Conservation (phyloP, 163 green algal species). For the Chloroidium sp. region DNA sequence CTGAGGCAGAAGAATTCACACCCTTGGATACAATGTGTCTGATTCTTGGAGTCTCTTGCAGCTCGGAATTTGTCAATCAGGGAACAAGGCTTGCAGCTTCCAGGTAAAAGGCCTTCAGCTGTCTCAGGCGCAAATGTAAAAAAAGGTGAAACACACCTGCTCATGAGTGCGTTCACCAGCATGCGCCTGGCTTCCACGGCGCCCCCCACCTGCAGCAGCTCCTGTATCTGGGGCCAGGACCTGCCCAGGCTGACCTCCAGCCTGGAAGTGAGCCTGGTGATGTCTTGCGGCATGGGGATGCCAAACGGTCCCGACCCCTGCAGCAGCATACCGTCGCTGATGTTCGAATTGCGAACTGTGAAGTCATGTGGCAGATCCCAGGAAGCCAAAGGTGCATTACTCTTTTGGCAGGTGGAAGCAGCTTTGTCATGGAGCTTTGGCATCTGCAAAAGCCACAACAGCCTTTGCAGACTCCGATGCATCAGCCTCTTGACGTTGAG, state of each 20-base stretch:
- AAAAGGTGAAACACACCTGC: slow-evolving; percentile 21
- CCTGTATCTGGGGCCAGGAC: slow-evolving; percentile 19
- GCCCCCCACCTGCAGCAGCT: slow-evolving; percentile 23
- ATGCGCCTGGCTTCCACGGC: slow-evolving; percentile 30
- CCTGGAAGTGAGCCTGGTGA: slow-evolving; percentile 8
- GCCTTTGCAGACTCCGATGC: no score
- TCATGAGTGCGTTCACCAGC: slow-evolving; percentile 25
- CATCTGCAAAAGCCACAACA: no score
- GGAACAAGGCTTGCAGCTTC: no score
- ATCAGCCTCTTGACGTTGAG: no score
- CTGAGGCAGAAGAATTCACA: no score
- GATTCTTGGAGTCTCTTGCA: no score
- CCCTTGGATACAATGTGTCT: no score
- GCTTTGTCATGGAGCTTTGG: not conserved
- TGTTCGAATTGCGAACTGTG: not conserved
- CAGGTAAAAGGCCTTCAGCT: no score
- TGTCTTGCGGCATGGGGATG: slow-evolving; percentile 19
- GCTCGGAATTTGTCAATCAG: no score
- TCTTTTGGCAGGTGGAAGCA: not conserved
- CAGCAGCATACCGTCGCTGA: not conserved
- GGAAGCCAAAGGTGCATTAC: not conserved
- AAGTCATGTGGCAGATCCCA: not conserved
- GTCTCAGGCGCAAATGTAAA: no score
- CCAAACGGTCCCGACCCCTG: slow-evolving; percentile 13
- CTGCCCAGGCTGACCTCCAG: slow-evolving; percentile 19